Conservation (phyloP, 352 stramenopile genomes). For the Poterioochromonas sp. region DNA sequence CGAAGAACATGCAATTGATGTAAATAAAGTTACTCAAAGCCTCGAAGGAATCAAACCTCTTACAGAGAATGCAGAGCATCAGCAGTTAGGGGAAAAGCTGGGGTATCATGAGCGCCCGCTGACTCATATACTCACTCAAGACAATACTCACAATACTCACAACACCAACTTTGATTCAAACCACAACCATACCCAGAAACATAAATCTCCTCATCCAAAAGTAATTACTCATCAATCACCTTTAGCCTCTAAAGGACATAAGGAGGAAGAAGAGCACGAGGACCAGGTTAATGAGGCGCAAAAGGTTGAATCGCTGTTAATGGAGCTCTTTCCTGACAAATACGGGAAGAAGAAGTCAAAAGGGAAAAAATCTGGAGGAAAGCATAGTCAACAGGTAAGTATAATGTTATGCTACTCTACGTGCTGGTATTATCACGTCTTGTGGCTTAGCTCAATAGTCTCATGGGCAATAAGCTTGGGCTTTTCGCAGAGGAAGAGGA, state of each 20-base stretch:
- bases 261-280: not conserved
- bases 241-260: not conserved
- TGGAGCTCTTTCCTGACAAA: not conserved
- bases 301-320: not conserved
- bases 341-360: not conserved
- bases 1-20: not conserved
- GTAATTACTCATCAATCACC: not conserved
- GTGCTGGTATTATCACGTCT: not conserved
- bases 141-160: not conserved
- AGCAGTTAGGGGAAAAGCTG: not conserved
- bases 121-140: not conserved
- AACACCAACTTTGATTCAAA: not conserved
- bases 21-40: not conserved
- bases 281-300: not conserved
- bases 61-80: not conserved
- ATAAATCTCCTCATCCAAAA: not conserved
- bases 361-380: not conserved
- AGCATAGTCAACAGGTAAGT: not conserved
- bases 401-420: not conserved
- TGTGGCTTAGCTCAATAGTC: not conserved
- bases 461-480: not conserved
- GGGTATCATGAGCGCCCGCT: not conserved
- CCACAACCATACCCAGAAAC: not conserved
- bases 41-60: not conserved
- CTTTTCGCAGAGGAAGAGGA: not conserved